Base-by-base conservation (phyloP, 2,329 filamentous ascomycete species). In the Penicillium sp. region DNA sequence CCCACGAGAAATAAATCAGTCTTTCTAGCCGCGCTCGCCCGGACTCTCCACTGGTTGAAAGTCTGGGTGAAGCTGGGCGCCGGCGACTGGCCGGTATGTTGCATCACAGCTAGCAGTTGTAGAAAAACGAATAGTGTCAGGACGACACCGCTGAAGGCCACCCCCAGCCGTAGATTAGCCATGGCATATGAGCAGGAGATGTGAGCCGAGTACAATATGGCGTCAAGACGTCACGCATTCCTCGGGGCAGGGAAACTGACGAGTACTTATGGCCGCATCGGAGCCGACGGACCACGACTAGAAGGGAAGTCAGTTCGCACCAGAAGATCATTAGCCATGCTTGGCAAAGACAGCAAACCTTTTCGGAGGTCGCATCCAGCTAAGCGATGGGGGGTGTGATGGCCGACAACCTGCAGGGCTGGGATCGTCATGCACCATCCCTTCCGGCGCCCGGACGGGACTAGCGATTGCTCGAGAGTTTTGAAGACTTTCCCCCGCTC, bases 1-100 rank as follows among this genome's bases (percentile, higher is more conserved):
- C 83, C 83, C 14, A 87, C 64, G 6, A 86, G 62, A 55, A 84
- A 86, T 26, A 74, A 64, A 35, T 68, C 65, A 42, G 71, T 65
- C 36, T 63, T 56, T 6, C 39, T 38, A 8, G 43, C 43, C 11
- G 45, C 39, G 7, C 37, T 50, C 5, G 56, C 42, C 31, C 57
- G 51, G 33, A 50, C 50, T 43, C 49, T 53, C 53, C 57, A 59
- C 34, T 49, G 37, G 37, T 48, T 41, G 45, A 48, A 39, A 33
- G 41, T 45, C 35, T 36, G 33, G 52, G 37, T 43, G 17, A 54
- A 48, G 19, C 23, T 41, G n/a, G 50, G 43, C 18, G 41, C 29
- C 10, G 48, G 43, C 8, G 45, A 32, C 31, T 49, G 42, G 13
- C 45, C 41, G 21, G 39, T 41, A 17, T 50, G 39, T 19, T 48